Evolutionary conservation across 2,329 filamentous ascomycete genomes (phyloP), one percentile per base, ranked within the genome.

Genomic region (Phyllachora maydis): DNA sequence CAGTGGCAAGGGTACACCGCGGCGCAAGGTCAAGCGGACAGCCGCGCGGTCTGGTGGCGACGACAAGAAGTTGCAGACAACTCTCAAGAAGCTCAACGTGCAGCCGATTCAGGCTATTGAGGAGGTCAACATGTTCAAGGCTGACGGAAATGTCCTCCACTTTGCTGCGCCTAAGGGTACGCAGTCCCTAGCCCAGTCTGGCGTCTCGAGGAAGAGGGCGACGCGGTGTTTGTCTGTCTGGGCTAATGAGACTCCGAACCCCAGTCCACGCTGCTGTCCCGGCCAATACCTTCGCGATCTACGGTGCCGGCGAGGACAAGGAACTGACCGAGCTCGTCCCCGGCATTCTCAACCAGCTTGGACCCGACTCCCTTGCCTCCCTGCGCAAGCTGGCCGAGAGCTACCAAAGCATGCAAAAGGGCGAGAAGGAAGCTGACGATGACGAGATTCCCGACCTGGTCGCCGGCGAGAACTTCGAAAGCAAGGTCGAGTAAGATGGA

Each of bases 41-140:
- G 79, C 90, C 57, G 81, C 81, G 54, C 78, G 71, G 54, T 77
- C 77, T 38, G 81, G 76, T 50, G 81, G 78, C 54, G 88, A 98
- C 52, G 88, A 98, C 74, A 95, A 93, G 79, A 98, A 98, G 72
- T 79, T 98, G 36, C 88, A 98, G 64, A 70, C 74, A 32, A 63
- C 81, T 33, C 68, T 98, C 39, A 98, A 98, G 78, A 98, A 98
- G 76, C 72, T 98, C 54, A 95, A 95, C 59, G 85, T 91, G 30
- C 88, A 98, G 70, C 88, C 88, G 45, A 95, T 98, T 58, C 83
- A 91, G 65, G 81, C 78, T 38, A 98, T 98, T 45, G 88, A 98
- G 72, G 88, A 98, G 66, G 88, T 98, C 54, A 98, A 98, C 75
- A 98, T 98, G 88, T 98, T 98, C 75, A 98, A 98, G 77, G 76